Evolutionary conservation across 2,329 filamentous ascomycete genomes (phyloP).

Genomic region (Metarhizium humberi): DNA sequence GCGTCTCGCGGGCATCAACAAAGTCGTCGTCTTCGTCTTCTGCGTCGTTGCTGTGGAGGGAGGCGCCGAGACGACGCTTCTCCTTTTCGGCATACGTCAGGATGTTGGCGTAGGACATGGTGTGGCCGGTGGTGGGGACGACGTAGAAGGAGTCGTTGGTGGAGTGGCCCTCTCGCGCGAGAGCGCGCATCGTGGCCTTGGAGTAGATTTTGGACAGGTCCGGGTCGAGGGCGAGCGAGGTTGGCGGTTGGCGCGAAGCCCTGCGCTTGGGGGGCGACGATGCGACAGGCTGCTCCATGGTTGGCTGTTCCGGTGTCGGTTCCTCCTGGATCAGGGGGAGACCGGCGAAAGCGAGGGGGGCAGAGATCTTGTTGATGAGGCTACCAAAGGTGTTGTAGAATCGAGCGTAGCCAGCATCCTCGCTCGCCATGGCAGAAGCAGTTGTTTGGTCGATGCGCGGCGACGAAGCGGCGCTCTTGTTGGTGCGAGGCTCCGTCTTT

Average conservation of each 20-base stretch:
- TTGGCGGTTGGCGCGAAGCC: constrained; percentile 13
- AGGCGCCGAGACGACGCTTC: constrained; percentile 48
- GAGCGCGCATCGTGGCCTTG: constrained; percentile 69
- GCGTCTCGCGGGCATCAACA: constrained; percentile 72
- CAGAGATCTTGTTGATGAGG: constrained; percentile 80
- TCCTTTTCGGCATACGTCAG: constrained; percentile 61
- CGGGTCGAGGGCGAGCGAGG: constrained; percentile 40
- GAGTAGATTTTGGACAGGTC: constrained; percentile 81
- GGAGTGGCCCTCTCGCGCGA: constrained; percentile 58
- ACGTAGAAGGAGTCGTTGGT: constrained; percentile 82
- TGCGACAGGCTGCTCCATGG: constrained; percentile 12
- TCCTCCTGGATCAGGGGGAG: constrained; percentile 62
- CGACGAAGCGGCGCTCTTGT: constrained; percentile 12
- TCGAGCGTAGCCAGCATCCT: constrained; percentile 73
- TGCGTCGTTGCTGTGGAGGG: constrained; percentile 36
- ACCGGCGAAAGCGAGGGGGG: constrained; percentile 85
- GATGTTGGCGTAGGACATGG: constrained; percentile 87
- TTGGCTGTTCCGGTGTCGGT: constrained; percentile 11
- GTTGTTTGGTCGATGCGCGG: constrained; percentile 15
- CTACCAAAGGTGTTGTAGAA: constrained; percentile 92
- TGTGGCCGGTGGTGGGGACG: constrained; percentile 84
- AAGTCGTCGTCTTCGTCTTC: constrained; percentile 78
- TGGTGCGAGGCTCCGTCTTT: constrained; percentile 16
- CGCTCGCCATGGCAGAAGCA: constrained; percentile 11
- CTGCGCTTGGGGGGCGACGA: constrained; percentile 28